phyloP scores from a whole-genome alignment of 108 stramenopile species.

The Licmophora abbreviata region DNA sequence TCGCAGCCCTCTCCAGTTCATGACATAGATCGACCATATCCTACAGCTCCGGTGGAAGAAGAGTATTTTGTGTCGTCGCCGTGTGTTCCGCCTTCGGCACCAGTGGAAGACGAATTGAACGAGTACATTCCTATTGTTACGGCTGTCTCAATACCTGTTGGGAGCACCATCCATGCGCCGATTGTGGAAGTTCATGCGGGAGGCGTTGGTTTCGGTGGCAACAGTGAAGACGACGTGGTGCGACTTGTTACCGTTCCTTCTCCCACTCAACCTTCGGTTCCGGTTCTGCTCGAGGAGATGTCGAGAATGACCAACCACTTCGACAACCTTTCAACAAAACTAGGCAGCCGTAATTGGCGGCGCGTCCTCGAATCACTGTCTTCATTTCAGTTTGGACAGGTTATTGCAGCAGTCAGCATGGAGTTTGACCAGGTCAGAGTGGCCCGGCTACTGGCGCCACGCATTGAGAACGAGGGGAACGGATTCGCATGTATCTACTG shows the following conservation, averaged over 20 bases:
- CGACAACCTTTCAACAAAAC: constrained; percentile 13
- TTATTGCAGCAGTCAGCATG: constrained; percentile 18
- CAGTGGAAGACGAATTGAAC: too few relatives aligned
- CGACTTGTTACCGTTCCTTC: neutral
- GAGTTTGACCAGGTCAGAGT: constrained; percentile 30
- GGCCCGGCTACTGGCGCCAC: constrained; percentile 19
- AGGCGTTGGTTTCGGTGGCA: neutral
- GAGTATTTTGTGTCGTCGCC: neutral
- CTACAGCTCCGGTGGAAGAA: neutral
- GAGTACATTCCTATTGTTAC: neutral
- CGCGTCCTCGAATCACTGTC: constrained; percentile 17
- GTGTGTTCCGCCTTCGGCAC: neutral
- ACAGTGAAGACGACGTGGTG: neutral
- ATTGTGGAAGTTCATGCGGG: neutral
- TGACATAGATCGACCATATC: neutral
- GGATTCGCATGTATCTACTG: constrained; percentile 31
- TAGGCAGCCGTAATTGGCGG: constrained; percentile 19
- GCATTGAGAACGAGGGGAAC: neutral
- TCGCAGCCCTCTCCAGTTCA: neutral
- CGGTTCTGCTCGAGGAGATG: constrained; percentile 15
- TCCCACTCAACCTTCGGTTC: constrained; percentile 9
- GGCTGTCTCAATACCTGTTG: neutral
- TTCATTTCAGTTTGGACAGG: constrained; percentile 19
- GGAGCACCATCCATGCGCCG: neutral
- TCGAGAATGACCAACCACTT: constrained; percentile 14